Percentiles rank a stretch among this genome's conserved stretches.
phyloP scores from a whole-genome alignment of 2,329 filamentous ascomycete genomes.

The Fusarium euwallaceae region DNA sequence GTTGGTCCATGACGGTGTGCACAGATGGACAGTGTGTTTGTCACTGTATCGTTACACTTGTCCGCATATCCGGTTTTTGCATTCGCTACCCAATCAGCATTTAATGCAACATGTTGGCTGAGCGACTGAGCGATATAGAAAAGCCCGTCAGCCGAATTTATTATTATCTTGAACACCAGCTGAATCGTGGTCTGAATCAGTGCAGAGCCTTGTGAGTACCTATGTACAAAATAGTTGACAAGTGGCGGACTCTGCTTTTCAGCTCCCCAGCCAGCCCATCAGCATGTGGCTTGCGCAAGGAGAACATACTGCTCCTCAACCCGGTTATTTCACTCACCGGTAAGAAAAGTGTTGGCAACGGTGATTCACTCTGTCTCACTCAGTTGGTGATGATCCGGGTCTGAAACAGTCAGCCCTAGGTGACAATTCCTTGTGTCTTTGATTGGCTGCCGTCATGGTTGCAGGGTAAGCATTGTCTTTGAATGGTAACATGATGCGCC shows the following conservation, averaged over 20 bases:
- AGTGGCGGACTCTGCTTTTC: background rate
- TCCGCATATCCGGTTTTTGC: background rate
- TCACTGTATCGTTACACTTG: background rate
- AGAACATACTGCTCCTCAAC: background rate
- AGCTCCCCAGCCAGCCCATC: background rate
- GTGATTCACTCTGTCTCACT: background rate
- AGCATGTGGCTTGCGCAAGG: constrained; percentile 2
- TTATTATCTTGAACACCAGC: background rate
- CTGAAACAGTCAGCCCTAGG: background rate
- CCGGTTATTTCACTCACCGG: background rate
- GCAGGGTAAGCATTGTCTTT: background rate
- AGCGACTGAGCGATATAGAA: background rate
- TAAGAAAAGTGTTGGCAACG: background rate
- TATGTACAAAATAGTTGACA: background rate
- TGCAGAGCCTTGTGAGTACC: background rate
- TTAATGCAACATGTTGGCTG: background rate
- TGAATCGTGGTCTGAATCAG: background rate
- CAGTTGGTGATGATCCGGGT: background rate
- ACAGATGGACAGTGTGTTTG: background rate
- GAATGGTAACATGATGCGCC: background rate
- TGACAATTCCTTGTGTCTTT: background rate
- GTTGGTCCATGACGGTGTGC: background rate
- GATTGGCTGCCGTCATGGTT: background rate
- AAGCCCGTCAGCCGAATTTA: background rate
- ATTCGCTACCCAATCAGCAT: background rate